phyloP scores from a whole-genome alignment of 345 rosid genomes.

The Rhodomyrtus tomentosa region DNA sequence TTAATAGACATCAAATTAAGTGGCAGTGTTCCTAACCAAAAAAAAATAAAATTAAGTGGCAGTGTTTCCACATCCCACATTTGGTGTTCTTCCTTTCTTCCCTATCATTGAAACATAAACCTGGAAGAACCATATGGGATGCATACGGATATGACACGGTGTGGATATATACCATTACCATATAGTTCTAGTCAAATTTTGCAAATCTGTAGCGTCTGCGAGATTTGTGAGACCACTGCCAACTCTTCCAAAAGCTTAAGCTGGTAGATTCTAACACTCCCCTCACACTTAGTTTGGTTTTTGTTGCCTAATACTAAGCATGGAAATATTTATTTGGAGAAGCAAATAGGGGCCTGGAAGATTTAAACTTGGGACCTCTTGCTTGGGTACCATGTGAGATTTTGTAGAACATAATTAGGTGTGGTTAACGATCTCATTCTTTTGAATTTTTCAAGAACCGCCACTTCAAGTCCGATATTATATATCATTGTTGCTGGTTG shows the following conservation, averaged over 20 bases:
- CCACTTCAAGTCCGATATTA: neutral
- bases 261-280: too few species aligned
- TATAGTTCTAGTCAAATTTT: neutral
- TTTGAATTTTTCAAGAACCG: neutral
- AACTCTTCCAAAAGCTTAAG: too few species aligned
- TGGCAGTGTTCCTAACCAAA: too few species aligned
- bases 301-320: too few species aligned
- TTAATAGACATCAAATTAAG: neutral
- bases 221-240: too few species aligned
- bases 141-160: neutral
- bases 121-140: neutral
- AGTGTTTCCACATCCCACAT: neutral
- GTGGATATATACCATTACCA: neutral
- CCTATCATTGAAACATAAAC: neutral
- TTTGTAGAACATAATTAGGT: too few species aligned
- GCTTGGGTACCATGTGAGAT: too few species aligned
- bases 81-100: neutral
- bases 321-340: too few species aligned
- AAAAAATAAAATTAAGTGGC: too few species aligned
- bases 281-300: too few species aligned
- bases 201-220: neutral
- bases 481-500: neutral
- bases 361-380: too few species aligned
- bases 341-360: too few species aligned
- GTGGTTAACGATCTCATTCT: neutral